Base-by-base conservation (phyloP, 2,329 filamentous ascomycete genomes). In the Alternaria arbusti region DNA sequence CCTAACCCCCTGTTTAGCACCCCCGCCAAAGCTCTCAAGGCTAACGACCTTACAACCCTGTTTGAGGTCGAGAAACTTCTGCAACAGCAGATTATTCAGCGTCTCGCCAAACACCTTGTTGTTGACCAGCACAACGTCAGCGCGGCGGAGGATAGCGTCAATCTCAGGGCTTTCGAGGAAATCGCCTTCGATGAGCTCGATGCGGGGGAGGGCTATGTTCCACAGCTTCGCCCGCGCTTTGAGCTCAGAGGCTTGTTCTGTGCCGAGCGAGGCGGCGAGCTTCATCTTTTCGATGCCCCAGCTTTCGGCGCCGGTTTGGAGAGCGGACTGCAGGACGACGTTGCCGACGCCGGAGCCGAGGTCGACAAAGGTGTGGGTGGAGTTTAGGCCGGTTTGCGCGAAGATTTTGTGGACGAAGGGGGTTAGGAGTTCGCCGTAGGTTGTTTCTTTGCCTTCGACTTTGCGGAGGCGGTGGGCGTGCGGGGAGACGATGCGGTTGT, bases 221-320 rank as follows among this genome's bases (percentile, higher is more conserved):
- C 96, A 99, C 22, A 97, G 88, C 52, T 90, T 89, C 73, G 93
- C 95, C 36, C 96, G 88, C n/a, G 92, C 89, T 61, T 86, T 85
- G 72, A 99, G 97, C 79, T 99, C 96, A 36, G 86, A 85, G 68
- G 91, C 87, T 80, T 98, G 96, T 25, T 89, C 86, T 25, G 91
- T 88, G 8, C 93, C 96, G 30, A 97, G 87, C 59, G 90, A 89
- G 82, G 91, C 94, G 2, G 94, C 93, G 65, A 96, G 96, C 61
- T 91, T 87, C 93, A 97, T 97, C 86, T 96, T 93, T 80, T 99
- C 96, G 74, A 95, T 97, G 26, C 96, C 96, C 90, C 94, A 97
- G 79, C 91, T 95, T 77, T 97, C 93, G 78, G 94, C 97, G 17
- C 96, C 96, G 56, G 95, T 89, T 79, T 99, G 93, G 20, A 99